A percentile compares a stretch with the other conserved stretches of the same genome.
Evolutionary conservation across 2,329 filamentous ascomycete species (phyloP).

Genomic region (Phyllosticta citribraziliensis): DNA sequence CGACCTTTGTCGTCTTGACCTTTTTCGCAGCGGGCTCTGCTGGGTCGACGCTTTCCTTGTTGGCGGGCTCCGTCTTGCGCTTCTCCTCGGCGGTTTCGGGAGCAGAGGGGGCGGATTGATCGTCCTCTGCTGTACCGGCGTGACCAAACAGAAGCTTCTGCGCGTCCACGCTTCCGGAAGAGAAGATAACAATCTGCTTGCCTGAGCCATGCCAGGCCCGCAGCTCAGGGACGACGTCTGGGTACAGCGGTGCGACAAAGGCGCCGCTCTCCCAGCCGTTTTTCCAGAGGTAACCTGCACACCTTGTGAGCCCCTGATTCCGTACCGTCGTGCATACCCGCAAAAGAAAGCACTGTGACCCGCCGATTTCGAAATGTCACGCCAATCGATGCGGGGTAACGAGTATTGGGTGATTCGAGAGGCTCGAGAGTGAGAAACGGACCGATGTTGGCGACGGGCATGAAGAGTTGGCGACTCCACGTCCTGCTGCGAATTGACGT

Average conservation of each 20-base stretch:
- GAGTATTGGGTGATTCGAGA: neutral
- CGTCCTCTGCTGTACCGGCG: constrained; percentile 19
- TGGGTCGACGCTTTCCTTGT: neutral
- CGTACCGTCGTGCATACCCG: neutral
- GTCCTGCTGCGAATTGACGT: neutral
- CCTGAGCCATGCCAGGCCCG: constrained; percentile 47
- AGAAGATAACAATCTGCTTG: constrained; percentile 63
- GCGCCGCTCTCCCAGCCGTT: constrained; percentile 61
- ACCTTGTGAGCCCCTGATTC: neutral
- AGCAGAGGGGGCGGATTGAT: neutral
- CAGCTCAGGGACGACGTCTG: constrained; percentile 60
- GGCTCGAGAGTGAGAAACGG: neutral
- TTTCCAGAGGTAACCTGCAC: constrained; percentile 59
- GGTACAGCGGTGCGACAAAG: constrained; percentile 63
- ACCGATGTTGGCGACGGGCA: neutral
- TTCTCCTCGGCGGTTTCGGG: constrained; percentile 19
- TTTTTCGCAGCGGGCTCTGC: constrained; percentile 4
- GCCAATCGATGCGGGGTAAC: neutral
- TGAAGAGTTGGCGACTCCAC: neutral
- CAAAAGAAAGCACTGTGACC: neutral
- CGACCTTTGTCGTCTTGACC: constrained; percentile 2
- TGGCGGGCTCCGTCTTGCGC: constrained; percentile 8
- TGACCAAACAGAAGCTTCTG: constrained; percentile 73
- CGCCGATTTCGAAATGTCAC: neutral
- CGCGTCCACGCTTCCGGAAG: constrained; percentile 68